Evolutionary conservation across 306 rosid genomes (phyloP).

Genomic region (Acacia melanoxylon): DNA sequence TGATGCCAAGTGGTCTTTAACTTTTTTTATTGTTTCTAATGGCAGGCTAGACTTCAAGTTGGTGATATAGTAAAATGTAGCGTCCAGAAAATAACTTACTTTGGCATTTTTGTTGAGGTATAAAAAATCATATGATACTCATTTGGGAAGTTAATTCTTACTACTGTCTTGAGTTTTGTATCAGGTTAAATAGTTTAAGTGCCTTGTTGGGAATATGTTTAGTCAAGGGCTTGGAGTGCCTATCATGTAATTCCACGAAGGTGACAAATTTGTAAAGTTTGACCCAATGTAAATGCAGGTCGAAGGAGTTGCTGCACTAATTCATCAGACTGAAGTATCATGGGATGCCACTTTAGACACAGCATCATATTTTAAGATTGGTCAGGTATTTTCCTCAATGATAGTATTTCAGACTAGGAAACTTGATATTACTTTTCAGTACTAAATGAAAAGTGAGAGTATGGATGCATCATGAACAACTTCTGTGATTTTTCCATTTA

Average conservation of each 20-base stretch:
- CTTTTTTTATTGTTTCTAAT: slow-evolving; percentile 32
- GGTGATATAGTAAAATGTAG: slow-evolving; percentile 88
- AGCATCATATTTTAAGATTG: slow-evolving; percentile 72
- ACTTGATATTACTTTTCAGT: slow-evolving; percentile 10
- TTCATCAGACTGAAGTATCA: slow-evolving; percentile 92
- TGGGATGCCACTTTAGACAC: slow-evolving; percentile 92
- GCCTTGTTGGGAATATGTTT: slow-evolving; percentile 20
- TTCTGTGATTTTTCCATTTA: slow-evolving; percentile 13
- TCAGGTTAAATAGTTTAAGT: slow-evolving; percentile 19
- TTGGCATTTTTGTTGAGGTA: slow-evolving; percentile 97
- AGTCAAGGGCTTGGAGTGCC: slow-evolving; percentile 5
- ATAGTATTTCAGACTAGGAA: slow-evolving; percentile 8
- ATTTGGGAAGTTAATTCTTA: slow-evolving; percentile 21
- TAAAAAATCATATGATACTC: slow-evolving; percentile 26
- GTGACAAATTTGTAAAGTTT: slow-evolving; percentile 23
- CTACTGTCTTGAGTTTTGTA: not conserved
- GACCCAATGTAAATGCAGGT: slow-evolving; percentile 48
- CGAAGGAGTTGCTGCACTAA: slow-evolving; percentile 83
- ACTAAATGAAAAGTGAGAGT: not conserved
- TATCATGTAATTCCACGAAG: slow-evolving; percentile 21
- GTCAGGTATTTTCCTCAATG: slow-evolving; percentile 69
- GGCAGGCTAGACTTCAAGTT: slow-evolving; percentile 84
- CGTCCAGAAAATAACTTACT: slow-evolving; percentile 80
- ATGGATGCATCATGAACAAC: slow-evolving; percentile 13
- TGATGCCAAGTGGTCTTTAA: slow-evolving; percentile 27